Conservation (phyloP, 352 stramenopile species). For the Globisporangium carolinianum region DNA sequence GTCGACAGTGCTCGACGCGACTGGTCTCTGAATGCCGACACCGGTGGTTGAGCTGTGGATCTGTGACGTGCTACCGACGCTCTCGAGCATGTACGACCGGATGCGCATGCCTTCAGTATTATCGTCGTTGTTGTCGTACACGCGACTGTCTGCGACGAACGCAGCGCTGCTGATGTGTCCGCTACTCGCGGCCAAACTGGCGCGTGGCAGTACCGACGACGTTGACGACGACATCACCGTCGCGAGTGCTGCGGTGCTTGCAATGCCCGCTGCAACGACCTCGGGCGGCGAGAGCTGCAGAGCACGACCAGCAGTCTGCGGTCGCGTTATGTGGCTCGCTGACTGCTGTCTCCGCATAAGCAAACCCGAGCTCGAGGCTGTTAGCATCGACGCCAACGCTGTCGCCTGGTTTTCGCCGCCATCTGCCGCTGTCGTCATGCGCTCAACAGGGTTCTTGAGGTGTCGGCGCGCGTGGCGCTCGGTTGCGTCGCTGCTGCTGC, state of each 20-base stretch:
- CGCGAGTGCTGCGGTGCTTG: neutral
- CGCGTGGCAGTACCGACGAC: neutral
- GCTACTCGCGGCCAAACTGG: neutral
- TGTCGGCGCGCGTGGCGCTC: conserved; percentile 27
- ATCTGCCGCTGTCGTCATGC: conserved; percentile 13
- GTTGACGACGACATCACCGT: too few species aligned
- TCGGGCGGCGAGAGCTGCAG: neutral
- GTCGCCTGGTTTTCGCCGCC: conserved; percentile 9
- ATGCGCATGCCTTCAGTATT: conserved; percentile 8
- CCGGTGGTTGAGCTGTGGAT: conserved; percentile 1
- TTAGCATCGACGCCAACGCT: neutral
- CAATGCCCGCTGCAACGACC: conserved; percentile 3
- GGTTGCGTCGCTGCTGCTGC: neutral
- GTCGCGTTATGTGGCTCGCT: neutral
- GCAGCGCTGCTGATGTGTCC: neutral
- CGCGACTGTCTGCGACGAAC: neutral
- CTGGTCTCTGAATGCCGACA: neutral
- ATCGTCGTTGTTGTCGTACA: conserved; percentile 1
- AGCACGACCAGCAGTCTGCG: neutral
- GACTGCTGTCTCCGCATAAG: conserved; percentile 7
- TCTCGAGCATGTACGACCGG: conserved; percentile 7
- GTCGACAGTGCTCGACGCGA: neutral
- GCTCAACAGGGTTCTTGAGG: conserved; percentile 62
- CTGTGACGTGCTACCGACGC: neutral
- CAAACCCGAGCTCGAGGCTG: neutral